Evolutionary conservation across 1,284 basidiomycete species (phyloP).

Genomic region (Dichomitus squalens): DNA sequence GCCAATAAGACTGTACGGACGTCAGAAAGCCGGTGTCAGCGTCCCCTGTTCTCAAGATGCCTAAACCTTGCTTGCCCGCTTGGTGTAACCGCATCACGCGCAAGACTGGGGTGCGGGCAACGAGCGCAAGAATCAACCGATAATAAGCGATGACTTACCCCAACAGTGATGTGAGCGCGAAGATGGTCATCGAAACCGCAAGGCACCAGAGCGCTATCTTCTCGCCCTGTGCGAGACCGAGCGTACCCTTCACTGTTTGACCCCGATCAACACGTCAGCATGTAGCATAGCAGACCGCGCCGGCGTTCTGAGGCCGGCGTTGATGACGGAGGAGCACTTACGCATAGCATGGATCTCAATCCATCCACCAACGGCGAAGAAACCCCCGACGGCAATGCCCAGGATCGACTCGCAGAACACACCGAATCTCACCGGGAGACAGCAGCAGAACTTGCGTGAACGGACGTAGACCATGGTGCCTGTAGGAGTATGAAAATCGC

Average conservation of each 20-base stretch:
- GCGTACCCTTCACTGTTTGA: constrained; percentile 23
- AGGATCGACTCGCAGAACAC: constrained; percentile 58
- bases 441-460: constrained; percentile 55
- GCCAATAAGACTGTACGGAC: constrained; percentile 46
- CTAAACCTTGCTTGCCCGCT: background rate
- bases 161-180: constrained; percentile 49
- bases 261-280: background rate
- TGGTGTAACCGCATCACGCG: background rate
- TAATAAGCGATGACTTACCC: constrained; percentile 41
- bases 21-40: background rate
- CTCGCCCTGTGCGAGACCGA: constrained; percentile 35
- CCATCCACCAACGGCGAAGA: constrained; percentile 50
- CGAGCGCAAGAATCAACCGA: background rate
- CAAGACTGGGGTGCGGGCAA: too few relatives aligned
- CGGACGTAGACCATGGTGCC: constrained; percentile 32
- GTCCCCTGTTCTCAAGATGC: background rate
- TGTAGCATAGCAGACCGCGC: background rate
- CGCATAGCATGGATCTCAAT: constrained; percentile 26
- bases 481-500: background rate
- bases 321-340: constrained; percentile 18
- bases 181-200: constrained; percentile 47
- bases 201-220: constrained; percentile 49
- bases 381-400: constrained; percentile 44
- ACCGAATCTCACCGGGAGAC: constrained; percentile 62
- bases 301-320: background rate